These are phyloP conservation scores for Solanum hybrid DNA, from an alignment of 305 asterid genomes.

Conservation along the genomic window DNA sequence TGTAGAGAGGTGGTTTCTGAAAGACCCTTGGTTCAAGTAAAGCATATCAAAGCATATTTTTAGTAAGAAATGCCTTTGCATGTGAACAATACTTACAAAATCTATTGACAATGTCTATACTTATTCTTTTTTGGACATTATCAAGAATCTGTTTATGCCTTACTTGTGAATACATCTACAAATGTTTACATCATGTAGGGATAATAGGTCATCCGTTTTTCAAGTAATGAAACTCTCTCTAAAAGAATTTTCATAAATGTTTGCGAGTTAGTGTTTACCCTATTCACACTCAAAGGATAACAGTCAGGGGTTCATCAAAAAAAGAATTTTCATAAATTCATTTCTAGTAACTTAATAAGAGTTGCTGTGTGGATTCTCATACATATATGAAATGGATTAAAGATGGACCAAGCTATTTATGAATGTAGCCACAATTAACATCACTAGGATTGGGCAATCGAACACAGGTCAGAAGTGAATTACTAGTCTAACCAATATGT, in stretches of 20 bases:
- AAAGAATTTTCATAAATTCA: background rate
- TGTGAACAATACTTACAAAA: background rate
- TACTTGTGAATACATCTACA: background rate
- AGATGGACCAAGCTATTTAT: background rate
- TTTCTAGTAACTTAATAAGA: background rate
- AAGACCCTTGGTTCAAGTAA: background rate
- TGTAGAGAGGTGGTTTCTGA: background rate
- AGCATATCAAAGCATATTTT: background rate
- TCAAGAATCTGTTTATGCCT: background rate
- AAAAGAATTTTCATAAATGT: background rate
- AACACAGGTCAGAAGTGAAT: too few relatives aligned
- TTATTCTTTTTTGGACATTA: background rate
- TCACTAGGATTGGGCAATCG: background rate
- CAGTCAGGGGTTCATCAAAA: fast-evolving
- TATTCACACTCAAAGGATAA: background rate
- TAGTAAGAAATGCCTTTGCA: background rate
- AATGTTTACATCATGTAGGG: background rate
- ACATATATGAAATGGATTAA: background rate
- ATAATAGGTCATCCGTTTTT: background rate
- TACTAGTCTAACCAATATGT: too few relatives aligned
- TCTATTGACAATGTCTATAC: background rate
- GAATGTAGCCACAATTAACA: background rate
- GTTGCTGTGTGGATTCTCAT: fast-evolving
- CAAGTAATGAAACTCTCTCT: background rate
- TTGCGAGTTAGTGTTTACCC: background rate